These are phyloP conservation scores for Sporothrix pallida DNA, from an alignment of 2,329 filamentous ascomycete species.

Conservation along the genomic window DNA sequence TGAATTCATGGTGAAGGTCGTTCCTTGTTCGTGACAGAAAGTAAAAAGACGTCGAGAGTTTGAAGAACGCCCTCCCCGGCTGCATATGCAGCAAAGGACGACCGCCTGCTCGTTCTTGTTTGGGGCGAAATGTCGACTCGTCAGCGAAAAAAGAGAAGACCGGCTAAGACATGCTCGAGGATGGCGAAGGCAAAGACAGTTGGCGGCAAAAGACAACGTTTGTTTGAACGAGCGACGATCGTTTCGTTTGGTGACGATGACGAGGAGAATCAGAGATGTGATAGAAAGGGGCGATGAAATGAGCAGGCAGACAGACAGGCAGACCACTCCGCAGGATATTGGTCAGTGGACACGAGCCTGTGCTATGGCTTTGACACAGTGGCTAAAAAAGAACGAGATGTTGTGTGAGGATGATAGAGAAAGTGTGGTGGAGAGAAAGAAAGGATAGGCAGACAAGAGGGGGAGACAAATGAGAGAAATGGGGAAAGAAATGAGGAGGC, in stretches of 20 bases:
- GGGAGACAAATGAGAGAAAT: neutral
- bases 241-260: neutral
- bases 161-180: slow-evolving; percentile 9
- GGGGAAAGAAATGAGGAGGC: neutral
- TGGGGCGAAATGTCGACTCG: neutral
- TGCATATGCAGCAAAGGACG: slow-evolving; percentile 10
- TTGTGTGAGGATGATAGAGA: neutral
- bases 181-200: neutral
- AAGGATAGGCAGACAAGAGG: neutral
- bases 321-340: neutral
- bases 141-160: neutral
- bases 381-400: slow-evolving; percentile 22
- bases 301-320: neutral
- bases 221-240: neutral
- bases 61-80: neutral
- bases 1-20: neutral
- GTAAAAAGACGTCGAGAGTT: neutral
- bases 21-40: too few species aligned
- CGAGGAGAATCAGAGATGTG: slow-evolving; percentile 19
- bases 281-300: neutral
- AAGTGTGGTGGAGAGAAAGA: neutral
- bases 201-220: neutral
- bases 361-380: slow-evolving; percentile 21
- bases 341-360: neutral
- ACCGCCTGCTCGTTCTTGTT: neutral